Percentiles rank a stretch among this genome's conserved stretches.
These are phyloP conservation scores for Penicillium samsonianum DNA, from an alignment of 495 filamentous ascomycete species.

Conservation along the genomic window DNA sequence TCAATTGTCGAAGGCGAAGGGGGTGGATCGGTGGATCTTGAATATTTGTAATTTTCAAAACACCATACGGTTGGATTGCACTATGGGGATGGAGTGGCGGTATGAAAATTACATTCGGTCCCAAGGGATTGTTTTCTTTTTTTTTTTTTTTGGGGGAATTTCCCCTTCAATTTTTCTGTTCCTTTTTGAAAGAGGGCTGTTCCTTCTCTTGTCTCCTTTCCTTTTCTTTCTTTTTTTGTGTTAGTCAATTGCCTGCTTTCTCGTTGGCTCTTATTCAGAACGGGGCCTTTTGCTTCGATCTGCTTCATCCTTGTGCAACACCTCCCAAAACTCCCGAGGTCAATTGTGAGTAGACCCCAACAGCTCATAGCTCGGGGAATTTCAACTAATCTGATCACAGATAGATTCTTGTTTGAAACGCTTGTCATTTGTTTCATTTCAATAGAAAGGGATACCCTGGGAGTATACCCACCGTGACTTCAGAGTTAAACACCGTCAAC, in stretches of 20 bases:
- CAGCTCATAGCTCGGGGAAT: not conserved
- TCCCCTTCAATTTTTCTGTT: not conserved
- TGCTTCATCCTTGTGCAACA: slow-evolving; percentile 4
- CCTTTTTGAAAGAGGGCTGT: not conserved
- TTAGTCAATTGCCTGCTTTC: slow-evolving; percentile 11
- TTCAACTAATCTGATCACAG: not conserved
- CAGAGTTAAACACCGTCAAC: slow-evolving; percentile 5
- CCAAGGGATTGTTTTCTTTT: slow-evolving; percentile 4
- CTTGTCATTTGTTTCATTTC: not conserved
- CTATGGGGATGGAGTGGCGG: not conserved
- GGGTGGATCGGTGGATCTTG: not conserved
- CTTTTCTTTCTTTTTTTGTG: not conserved
- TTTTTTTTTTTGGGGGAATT: not conserved
- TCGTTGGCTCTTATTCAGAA: slow-evolving; percentile 14
- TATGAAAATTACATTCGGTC: slow-evolving; percentile 13
- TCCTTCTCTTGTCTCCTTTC: slow-evolving; percentile 1
- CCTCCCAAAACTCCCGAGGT: not conserved
- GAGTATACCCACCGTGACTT: slow-evolving; percentile 2
- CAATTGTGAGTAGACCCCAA: slow-evolving; percentile 1
- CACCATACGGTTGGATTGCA: not conserved
- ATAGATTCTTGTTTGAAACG: not conserved
- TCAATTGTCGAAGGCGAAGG: slow-evolving; percentile 1
- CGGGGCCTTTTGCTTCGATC: slow-evolving; percentile 9
- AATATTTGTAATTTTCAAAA: slow-evolving; percentile 6
- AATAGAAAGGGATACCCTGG: slow-evolving; percentile 2